A percentile compares a stretch with the other conserved stretches of the same genome.
phyloP scores from a whole-genome alignment of 345 rosid species.

The Geranium rotundifolium region DNA sequence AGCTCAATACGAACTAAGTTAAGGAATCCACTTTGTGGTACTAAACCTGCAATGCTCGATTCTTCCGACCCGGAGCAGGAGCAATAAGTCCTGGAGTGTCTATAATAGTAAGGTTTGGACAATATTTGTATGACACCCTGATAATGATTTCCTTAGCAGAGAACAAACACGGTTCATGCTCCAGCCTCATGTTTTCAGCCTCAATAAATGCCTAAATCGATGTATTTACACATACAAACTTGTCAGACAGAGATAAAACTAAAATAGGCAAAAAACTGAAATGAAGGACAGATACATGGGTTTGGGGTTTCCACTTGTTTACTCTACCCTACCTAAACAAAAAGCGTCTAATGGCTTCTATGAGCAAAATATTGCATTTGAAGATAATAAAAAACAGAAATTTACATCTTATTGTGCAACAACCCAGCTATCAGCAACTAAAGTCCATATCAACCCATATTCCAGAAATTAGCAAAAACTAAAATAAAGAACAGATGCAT shows the following conservation, averaged over 20 bases:
- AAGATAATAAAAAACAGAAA: no score
- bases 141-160: conserved; percentile 78
- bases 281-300: no score
- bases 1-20: background rate
- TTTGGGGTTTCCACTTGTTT: no score
- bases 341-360: no score
- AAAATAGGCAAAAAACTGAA: no score
- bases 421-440: no score
- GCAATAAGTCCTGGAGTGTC: conserved; percentile 94
- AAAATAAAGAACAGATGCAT: no score
- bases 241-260: background rate
- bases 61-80: conserved; percentile 79
- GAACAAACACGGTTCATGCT: conserved; percentile 59
- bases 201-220: conserved; percentile 57
- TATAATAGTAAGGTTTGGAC: conserved; percentile 82
- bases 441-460: no score
- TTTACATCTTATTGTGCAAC: no score
- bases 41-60: conserved; percentile 59
- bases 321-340: no score
- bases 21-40: background rate
- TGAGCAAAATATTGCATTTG: no score
- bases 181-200: conserved; percentile 79
- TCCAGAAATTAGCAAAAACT: no score
- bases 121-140: conserved; percentile 68
- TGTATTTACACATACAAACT: background rate